Conservation (phyloP, 148 eudicot species). For the Heliosperma pusillum region DNA sequence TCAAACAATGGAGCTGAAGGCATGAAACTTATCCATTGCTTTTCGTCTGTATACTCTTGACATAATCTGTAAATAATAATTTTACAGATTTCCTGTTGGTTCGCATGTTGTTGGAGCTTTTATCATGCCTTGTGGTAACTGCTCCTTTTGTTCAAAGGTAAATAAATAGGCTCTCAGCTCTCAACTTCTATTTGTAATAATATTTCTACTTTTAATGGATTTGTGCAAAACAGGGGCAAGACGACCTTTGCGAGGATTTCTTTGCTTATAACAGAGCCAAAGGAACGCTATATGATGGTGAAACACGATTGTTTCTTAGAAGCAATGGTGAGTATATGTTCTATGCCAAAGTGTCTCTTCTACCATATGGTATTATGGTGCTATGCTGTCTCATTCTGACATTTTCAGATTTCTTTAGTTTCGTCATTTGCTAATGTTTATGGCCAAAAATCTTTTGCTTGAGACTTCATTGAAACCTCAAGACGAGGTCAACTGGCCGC, state of each 20-base stretch:
- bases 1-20: constrained; percentile 20
- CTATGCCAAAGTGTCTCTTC: constrained; percentile 10
- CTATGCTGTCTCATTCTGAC: neutral
- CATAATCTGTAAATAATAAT: constrained; percentile 19
- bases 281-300: constrained; percentile 98
- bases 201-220: constrained; percentile 8
- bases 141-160: constrained; percentile 88
- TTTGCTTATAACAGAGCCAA: constrained; percentile 97
- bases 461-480: neutral
- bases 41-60: constrained; percentile 21
- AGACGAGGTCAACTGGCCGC: neutral
- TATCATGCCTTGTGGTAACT: constrained; percentile 98
- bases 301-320: constrained; percentile 87
- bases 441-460: neutral
- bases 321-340: constrained; percentile 53
- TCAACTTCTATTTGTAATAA: constrained; percentile 5
- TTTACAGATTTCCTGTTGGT: constrained; percentile 78
- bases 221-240: constrained; percentile 70
- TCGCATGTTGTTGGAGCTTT: constrained; percentile 95
- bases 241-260: constrained; percentile 91
- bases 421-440: neutral
- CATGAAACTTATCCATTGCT: neutral
- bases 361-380: neutral
- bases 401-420: neutral
- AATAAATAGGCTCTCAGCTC: neutral